phyloP scores from a whole-genome alignment of 2,329 filamentous ascomycete species.

The Clarireedia sp. region DNA sequence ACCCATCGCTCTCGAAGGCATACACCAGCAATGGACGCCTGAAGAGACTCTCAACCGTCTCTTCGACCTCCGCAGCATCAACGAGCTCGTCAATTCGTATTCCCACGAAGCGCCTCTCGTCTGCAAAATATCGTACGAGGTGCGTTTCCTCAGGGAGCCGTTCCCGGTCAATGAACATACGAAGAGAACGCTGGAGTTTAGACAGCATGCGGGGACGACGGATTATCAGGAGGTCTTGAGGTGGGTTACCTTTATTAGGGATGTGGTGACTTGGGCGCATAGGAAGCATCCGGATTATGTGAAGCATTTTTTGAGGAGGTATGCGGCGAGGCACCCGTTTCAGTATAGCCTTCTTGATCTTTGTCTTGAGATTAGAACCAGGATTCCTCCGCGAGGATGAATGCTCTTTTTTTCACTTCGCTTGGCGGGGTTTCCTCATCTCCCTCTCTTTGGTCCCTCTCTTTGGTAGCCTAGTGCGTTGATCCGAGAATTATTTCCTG shows the following conservation, averaged over 20 bases:
- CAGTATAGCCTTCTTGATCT: too few relatives aligned
- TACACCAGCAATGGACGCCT: not conserved
- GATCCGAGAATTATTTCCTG: too few relatives aligned
- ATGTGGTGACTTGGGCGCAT: not conserved
- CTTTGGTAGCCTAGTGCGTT: too few relatives aligned
- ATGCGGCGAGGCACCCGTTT: too few relatives aligned
- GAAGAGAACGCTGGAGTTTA: conserved; percentile 18
- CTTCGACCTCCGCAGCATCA: not conserved
- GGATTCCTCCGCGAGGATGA: too few relatives aligned
- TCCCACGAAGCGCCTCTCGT: accelerated
- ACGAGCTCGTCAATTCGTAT: not conserved
- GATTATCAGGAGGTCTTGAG: conserved; percentile 10
- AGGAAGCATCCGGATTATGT: too few relatives aligned
- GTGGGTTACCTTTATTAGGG: not conserved
- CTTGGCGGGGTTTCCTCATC: too few relatives aligned
- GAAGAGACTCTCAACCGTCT: not conserved
- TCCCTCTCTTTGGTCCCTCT: too few relatives aligned
- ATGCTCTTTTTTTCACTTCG: too few relatives aligned
- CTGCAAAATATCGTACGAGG: not conserved
- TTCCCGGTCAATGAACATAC: not conserved
- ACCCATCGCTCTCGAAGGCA: not conserved
- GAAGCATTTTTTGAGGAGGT: too few relatives aligned
- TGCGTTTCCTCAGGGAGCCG: not conserved
- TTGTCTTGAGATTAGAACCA: too few relatives aligned
- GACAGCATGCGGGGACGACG: conserved; percentile 16